phyloP scores from a whole-genome alignment of 2,329 filamentous ascomycete genomes.

The Xylaria sp. region DNA sequence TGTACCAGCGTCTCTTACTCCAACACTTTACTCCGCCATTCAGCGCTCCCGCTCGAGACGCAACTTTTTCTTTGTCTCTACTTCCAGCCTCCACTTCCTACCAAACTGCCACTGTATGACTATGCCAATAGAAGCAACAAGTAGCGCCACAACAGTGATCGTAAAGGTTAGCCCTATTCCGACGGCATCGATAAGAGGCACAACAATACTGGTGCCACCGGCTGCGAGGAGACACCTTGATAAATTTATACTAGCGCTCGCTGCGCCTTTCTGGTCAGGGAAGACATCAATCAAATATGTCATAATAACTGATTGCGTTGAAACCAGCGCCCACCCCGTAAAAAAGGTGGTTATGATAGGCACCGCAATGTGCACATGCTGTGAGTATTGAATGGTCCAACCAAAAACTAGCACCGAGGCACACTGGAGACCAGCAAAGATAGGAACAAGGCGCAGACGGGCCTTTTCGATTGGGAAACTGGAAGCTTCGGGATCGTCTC shows the following conservation, averaged over 20 bases:
- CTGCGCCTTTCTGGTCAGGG: conserved; percentile 60
- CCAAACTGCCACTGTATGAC: conserved; percentile 58
- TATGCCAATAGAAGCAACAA: conserved; percentile 57
- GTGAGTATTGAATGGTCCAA: conserved; percentile 60
- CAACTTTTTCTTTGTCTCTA: no score
- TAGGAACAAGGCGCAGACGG: conserved; percentile 60
- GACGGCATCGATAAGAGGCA: conserved; percentile 60
- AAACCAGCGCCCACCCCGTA: conserved; percentile 63
- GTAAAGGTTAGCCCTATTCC: conserved; percentile 61
- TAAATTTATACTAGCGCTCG: conserved; percentile 64
- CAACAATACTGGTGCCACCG: conserved; percentile 60
- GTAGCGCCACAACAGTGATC: conserved; percentile 56
- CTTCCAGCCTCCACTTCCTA: conserved; percentile 51
- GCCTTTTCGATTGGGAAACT: conserved; percentile 62
- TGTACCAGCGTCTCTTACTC: no score
- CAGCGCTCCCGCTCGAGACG: no score
- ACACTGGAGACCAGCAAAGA: conserved; percentile 58
- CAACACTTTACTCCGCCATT: no score
- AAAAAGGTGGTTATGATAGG: conserved; percentile 63
- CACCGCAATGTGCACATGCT: conserved; percentile 58
- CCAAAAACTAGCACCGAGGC: conserved; percentile 62
- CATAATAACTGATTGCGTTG: conserved; percentile 60
- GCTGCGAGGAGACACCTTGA: conserved; percentile 64
- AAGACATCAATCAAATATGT: conserved; percentile 67
- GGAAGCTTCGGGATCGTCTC: conserved; percentile 6